A percentile compares a stretch with the other conserved stretches of the same genome.
Evolutionary conservation across 176 grass and related monocot species (phyloP).

Genomic region (Alloteropsis semialata): DNA sequence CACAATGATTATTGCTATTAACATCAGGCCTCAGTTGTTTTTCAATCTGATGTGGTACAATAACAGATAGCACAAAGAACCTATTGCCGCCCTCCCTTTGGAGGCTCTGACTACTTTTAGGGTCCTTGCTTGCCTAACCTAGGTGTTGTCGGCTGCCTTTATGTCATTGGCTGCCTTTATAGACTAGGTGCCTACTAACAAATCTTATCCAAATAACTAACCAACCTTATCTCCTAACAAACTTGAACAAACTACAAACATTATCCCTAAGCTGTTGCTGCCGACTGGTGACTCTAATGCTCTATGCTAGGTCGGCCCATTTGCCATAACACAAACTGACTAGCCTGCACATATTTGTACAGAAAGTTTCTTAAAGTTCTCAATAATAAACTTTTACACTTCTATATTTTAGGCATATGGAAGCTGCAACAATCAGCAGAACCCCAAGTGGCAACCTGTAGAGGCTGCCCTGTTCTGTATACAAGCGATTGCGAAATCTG

Average conservation of each 20-base stretch:
- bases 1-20: not conserved
- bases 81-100: too few species aligned
- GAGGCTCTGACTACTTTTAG: too few species aligned
- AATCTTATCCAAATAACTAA: not conserved
- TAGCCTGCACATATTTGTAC: not conserved
- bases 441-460: constrained; percentile 81
- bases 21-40: constrained; percentile 13
- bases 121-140: too few species aligned
- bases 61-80: too few species aligned
- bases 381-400: constrained; percentile 12
- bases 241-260: not conserved
- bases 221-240: not conserved
- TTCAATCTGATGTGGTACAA: not conserved
- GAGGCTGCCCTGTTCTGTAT: constrained; percentile 94
- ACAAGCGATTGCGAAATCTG: constrained; percentile 84
- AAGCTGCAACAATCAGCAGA: constrained; percentile 46
- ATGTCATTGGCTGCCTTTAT: not conserved
- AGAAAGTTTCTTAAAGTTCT: not conserved
- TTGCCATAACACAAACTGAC: too few species aligned
- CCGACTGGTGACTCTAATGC: not conserved
- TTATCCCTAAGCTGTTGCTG: too few species aligned
- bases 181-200: not conserved
- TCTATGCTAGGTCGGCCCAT: too few species aligned
- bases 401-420: constrained; percentile 64
- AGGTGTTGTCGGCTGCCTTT: too few species aligned